Conservation (phyloP, 1,139 yeast species). For the Diutina siamensis region DNA sequence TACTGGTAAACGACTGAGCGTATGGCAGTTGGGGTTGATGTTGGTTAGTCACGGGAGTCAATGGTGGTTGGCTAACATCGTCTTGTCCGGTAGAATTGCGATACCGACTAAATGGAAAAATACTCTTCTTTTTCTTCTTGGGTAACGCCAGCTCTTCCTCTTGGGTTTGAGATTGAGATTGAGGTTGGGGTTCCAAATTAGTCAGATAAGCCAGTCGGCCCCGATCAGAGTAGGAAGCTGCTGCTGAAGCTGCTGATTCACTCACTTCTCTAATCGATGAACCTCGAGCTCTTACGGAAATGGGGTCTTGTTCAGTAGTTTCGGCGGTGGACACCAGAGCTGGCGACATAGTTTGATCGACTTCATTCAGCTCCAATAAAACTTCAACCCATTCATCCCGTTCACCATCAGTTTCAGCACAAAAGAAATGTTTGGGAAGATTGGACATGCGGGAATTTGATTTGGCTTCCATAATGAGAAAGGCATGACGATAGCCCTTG, state of each 20-base stretch:
- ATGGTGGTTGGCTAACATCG: background rate
- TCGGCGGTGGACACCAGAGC: slow-evolving; percentile 4
- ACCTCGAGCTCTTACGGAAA: background rate
- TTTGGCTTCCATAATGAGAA: slow-evolving; percentile 55
- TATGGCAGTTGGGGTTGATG: slow-evolving; percentile 11
- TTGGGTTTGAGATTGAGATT: background rate
- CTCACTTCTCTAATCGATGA: background rate
- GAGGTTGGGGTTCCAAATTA: background rate
- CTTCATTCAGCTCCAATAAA: slow-evolving; percentile 32
- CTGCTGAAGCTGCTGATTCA: slow-evolving; percentile 1
- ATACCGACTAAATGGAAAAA: slow-evolving; percentile 43
- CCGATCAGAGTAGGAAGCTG: background rate
- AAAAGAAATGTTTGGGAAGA: slow-evolving; percentile 53
- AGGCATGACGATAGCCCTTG: slow-evolving; percentile 68
- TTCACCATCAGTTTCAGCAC: slow-evolving; percentile 75
- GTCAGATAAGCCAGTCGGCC: slow-evolving; percentile 1
- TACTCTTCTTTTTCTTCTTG: slow-evolving; percentile 41
- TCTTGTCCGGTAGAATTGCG: slow-evolving; percentile 9
- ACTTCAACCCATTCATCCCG: slow-evolving; percentile 70
- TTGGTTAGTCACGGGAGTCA: slow-evolving; percentile 2
- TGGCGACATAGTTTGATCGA: slow-evolving; percentile 8
- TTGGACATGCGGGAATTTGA: slow-evolving; percentile 42
- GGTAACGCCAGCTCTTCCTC: slow-evolving; percentile 14
- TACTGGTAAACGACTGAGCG: slow-evolving; percentile 8
- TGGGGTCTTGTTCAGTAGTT: background rate